phyloP scores from a whole-genome alignment of 2,329 filamentous ascomycete species.

The Pseudocercospora pini-densiflorae region DNA sequence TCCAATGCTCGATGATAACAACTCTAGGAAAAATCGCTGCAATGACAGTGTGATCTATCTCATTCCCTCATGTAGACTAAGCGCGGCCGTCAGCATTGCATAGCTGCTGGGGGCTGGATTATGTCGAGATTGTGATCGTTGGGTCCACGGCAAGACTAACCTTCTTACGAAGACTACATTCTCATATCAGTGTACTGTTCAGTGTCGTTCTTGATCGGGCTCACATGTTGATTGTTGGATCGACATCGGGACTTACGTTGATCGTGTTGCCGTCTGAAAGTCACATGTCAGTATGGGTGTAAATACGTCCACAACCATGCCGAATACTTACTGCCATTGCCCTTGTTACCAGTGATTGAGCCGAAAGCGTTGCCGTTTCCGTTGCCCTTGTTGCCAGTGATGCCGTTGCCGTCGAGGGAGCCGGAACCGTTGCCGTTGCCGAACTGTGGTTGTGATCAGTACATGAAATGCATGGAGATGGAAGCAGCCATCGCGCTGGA shows the following conservation, averaged over 20 bases:
- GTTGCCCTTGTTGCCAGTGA: conserved; percentile 8
- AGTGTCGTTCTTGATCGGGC: not conserved
- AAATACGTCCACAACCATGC: too few species aligned
- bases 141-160: conserved; percentile 2
- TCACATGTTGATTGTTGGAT: conserved; percentile 1
- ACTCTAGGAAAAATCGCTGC: not conserved
- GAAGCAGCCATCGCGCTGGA: not conserved
- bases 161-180: conserved; percentile 1
- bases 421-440: conserved; percentile 1
- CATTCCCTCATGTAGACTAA: not conserved
- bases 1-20: not conserved
- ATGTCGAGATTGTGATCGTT: not conserved
- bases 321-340: not conserved
- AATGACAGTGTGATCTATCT: not conserved
- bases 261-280: not conserved
- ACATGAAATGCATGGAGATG: not conserved
- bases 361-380: not conserved
- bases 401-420: not conserved
- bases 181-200: conserved; percentile 4
- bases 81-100: not conserved
- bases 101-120: not conserved
- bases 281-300: not conserved
- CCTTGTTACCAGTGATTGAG: not conserved
- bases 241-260: conserved; percentile 1
- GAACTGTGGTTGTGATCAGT: not conserved